Evolutionary conservation across 345 rosid species (phyloP), one percentile per base, ranked within the genome.

Genomic region (Passiflora organensis): DNA sequence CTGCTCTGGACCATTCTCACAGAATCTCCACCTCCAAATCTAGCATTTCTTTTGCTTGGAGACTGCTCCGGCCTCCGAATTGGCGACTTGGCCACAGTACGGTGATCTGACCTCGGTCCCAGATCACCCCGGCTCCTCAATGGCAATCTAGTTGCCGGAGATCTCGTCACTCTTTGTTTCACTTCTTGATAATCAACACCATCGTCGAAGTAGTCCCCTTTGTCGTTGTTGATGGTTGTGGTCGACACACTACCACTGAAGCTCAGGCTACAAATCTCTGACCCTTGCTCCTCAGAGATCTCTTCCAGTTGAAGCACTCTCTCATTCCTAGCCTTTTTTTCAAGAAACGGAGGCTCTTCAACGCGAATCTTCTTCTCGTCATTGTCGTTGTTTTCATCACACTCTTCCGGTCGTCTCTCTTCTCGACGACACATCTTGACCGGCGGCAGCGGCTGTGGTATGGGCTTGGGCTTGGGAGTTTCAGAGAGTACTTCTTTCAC

Each of bases 401-500:
- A 44, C 13, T 34, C 36, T 34, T 49, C 28, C 9, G n/a, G n/a
- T n/a, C n/a, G n/a, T n/a, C n/a, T n/a, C n/a, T n/a, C n/a, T n/a
- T n/a, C n/a, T n/a, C n/a, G n/a, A n/a, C n/a, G n/a, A n/a, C n/a
- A n/a, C n/a, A n/a, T n/a, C n/a, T n/a, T 37, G 28, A 63, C 59
- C 15, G 51, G 1, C 57, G 46, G 53, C 25, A 12, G 54, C 2
- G 38, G 51, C 16, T 11, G 39, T 19, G 65, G 45, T 11, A 41
- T 24, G 16, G 59, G 75, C 36, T 61, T 65, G 39, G 55, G 42
- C 3, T 60, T 66, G 6, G 84, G 76, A 15, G 80, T 81, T 60
- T 83, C 94, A 2, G 97, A 78, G 59, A 87, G 74, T 2, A 90
- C 87, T 74, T 90, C 91, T 63, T 90, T 90, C 14, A 88, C 96